Percentiles rank a stretch among this genome's conserved stretches.
Conservation (phyloP, 129 eudicot genomes). For the Oenanthe sinensis region DNA sequence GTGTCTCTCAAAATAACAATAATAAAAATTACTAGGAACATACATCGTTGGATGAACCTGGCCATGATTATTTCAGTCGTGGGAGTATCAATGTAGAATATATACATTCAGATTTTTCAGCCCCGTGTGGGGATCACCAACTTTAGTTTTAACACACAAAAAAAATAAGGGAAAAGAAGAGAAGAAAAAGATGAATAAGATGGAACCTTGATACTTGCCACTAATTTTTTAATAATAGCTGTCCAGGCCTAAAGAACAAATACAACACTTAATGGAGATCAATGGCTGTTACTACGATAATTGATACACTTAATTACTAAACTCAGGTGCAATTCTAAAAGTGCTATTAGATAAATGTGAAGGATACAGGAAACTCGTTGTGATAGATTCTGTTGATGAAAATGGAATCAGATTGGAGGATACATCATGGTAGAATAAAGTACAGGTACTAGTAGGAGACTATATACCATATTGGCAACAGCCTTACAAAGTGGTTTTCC, state of each 20-base stretch:
- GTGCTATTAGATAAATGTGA: not conserved
- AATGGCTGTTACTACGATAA: too few species aligned
- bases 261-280: too few species aligned
- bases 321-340: not conserved
- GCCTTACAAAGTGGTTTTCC: not conserved
- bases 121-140: not conserved
- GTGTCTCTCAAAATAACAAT: not conserved
- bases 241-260: too few species aligned
- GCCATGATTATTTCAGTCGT: not conserved
- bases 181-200: not conserved
- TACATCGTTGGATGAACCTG: not conserved
- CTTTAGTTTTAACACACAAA: not conserved
- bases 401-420: not conserved
- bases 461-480: not conserved
- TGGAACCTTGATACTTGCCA: not conserved
- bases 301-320: not conserved
- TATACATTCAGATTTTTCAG: not conserved
- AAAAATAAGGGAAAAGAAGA: too few species aligned
- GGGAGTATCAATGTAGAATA: not conserved
- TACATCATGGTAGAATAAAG: conserved; percentile 1
- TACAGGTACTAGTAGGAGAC: not conserved
- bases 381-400: not conserved
- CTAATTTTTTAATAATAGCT: too few species aligned
- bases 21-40: not conserved
- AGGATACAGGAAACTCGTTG: not conserved